Conservation (phyloP, 192 early-diverging fungal species). For the Entrophospora sp. region DNA sequence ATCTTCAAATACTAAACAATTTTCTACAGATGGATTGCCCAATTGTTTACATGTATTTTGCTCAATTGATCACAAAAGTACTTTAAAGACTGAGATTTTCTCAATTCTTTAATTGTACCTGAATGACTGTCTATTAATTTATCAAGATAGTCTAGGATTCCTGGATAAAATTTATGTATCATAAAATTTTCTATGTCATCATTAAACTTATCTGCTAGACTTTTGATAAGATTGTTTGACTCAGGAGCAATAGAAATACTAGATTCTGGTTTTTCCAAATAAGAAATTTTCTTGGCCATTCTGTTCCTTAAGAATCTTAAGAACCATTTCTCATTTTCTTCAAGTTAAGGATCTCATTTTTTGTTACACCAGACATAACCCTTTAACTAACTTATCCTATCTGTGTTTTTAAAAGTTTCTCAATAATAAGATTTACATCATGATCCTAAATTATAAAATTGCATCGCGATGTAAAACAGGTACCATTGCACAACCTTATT, state of each 20-base stretch:
- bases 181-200: not conserved
- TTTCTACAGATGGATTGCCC: conserved; percentile 37
- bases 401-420: not conserved
- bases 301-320: not conserved
- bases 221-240: not conserved
- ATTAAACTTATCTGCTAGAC: not conserved
- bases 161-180: not conserved
- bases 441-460: no score
- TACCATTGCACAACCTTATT: no score
- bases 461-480: no score
- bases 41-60: conserved; percentile 21
- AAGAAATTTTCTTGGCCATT: not conserved
- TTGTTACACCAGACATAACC: not conserved
- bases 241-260: not conserved
- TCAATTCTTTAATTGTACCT: not conserved
- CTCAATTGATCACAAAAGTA: not conserved
- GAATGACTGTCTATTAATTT: not conserved
- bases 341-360: not conserved
- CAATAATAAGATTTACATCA: not conserved
- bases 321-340: not conserved
- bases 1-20: conserved; percentile 93
- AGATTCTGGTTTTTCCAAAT: not conserved
- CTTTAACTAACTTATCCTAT: not conserved
- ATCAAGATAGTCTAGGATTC: not conserved
- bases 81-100: not conserved